These are phyloP conservation scores for Cucurbitaria berberidis DNA, from an alignment of 2,329 filamentous ascomycete species.

Conservation along the genomic window DNA sequence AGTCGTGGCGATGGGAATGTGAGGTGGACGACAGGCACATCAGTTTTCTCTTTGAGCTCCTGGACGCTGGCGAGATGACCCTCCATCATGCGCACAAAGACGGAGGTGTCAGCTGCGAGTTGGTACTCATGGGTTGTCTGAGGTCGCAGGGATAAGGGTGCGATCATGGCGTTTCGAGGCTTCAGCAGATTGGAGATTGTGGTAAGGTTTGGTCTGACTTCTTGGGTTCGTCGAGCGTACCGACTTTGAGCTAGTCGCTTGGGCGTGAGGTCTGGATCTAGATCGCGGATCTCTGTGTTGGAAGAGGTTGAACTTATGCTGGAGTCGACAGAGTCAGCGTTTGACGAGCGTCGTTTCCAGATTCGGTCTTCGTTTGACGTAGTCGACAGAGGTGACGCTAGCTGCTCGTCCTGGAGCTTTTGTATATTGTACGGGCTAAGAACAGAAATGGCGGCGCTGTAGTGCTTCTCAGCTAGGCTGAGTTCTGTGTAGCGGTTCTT, in stretches of 20 bases:
- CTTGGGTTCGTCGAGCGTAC: constrained; percentile 1
- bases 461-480: constrained; percentile 44
- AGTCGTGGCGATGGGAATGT: constrained; percentile 17
- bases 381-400: constrained; percentile 25
- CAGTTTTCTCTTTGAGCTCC: constrained; percentile 24
- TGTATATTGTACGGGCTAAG: constrained; percentile 21
- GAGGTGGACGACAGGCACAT: constrained; percentile 17
- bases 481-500: constrained; percentile 40
- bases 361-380: constrained; percentile 18
- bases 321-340: constrained; percentile 29
- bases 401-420: constrained; percentile 22
- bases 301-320: constrained; percentile 26
- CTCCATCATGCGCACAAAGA: constrained; percentile 37
- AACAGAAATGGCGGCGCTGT: constrained; percentile 36
- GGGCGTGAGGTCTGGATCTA: constrained; percentile 9
- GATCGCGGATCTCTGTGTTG: constrained; percentile 14
- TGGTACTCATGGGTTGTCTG: constrained; percentile 21
- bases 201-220: background rate
- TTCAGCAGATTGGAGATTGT: constrained; percentile 1
- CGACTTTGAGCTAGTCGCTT: background rate
- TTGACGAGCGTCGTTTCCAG: constrained; percentile 20
- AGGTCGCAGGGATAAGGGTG: constrained; percentile 6
- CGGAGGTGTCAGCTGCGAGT: constrained; percentile 32
- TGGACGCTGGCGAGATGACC: constrained; percentile 36
- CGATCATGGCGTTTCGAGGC: constrained; percentile 9